Percentiles rank a stretch among this genome's conserved stretches.
phyloP scores from a whole-genome alignment of 495 filamentous ascomycete species.

The Penicillium riverlandense region DNA sequence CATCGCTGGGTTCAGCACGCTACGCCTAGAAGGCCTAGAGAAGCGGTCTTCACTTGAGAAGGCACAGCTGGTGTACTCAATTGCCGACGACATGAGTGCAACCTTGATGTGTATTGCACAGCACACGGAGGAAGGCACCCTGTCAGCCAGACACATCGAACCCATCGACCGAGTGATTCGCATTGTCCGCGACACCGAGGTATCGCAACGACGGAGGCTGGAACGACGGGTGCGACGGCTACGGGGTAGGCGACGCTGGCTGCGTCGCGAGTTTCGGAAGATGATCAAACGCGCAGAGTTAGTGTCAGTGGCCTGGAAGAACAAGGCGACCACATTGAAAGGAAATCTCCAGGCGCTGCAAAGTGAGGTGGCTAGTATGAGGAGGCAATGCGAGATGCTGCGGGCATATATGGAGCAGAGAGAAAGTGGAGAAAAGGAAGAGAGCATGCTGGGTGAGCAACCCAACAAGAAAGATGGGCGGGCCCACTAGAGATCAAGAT shows the following conservation, averaged over 20 bases:
- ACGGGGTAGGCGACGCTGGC: slow-evolving; percentile 7
- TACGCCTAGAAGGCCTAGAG: slow-evolving; percentile 6
- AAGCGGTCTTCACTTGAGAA: slow-evolving; percentile 8
- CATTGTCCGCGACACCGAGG: slow-evolving; percentile 11
- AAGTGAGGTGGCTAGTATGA: background rate
- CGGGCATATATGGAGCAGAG: background rate
- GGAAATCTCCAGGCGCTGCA: background rate
- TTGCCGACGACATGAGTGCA: slow-evolving; percentile 23
- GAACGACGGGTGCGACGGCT: slow-evolving; percentile 6
- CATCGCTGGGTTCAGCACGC: no score
- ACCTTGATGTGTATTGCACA: slow-evolving; percentile 16
- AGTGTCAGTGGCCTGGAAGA: slow-evolving; percentile 5
- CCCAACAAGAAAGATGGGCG: no score
- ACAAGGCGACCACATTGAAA: slow-evolving; percentile 1
- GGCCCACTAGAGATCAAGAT: no score
- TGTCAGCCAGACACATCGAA: slow-evolving; percentile 7
- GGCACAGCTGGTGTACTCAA: slow-evolving; percentile 15
- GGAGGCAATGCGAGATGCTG: background rate
- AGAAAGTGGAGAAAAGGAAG: background rate
- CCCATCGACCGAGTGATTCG: slow-evolving; percentile 18
- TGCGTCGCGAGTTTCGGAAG: slow-evolving; percentile 6
- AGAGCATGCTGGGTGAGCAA: background rate
- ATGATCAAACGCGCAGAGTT: slow-evolving; percentile 4
- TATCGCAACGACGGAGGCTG: slow-evolving; percentile 1
- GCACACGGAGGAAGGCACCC: slow-evolving; percentile 8